Base-by-base conservation (phyloP, 805 yeast genomes). In the Saturnispora sekii region DNA sequence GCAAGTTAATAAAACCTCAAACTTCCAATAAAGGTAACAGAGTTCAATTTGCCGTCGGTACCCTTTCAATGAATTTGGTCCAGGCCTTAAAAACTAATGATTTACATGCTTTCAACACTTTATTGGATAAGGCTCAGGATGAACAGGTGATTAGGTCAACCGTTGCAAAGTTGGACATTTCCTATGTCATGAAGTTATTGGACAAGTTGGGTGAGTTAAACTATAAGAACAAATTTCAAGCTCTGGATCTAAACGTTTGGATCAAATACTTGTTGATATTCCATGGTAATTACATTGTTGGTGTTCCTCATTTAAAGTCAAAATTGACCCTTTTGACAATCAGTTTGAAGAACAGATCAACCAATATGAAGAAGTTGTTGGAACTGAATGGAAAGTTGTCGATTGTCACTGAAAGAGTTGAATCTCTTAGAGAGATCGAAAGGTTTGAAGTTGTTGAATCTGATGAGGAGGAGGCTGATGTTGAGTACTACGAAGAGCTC, bases 11-110 rank as follows among this genome's bases (percentile, higher is more conserved):
- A 5, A 42, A 45, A 30, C 33, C 46, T 29, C 33, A 28, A 30
- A 47, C 41, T 41, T 60, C 52, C 46, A 60, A 46, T 51, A 60
- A 30, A 45, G 53, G 57, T 37, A 62, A 64, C 48, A 67, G 67
- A 47, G 73, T 74, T 49, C 72, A 70, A 45, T 76, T 79, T 16
- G 73, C 78, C 8, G 76, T 84, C 5, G 95, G 93, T 42, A 78
- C 96, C 1, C 74, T 89, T 48, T 77, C 96, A 1, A 79, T 84
- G 1, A 77, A 93, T n/a, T 69, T 93, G 38, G 70, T 89, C 11
- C 98, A 93, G 66, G 90, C 98, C 0, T 70, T 93, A 50, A 80
- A 77, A 55, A 80, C 94, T 16, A 85, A 84, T 56, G 99, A 93
- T 60, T 88, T 81, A 55, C 68, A 93, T 9, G 68, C 93, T 46